A percentile compares a stretch with the other conserved stretches of the same genome.
phyloP scores from a whole-genome alignment of 2,329 filamentous ascomycete genomes.

The Aspergillus sp. region DNA sequence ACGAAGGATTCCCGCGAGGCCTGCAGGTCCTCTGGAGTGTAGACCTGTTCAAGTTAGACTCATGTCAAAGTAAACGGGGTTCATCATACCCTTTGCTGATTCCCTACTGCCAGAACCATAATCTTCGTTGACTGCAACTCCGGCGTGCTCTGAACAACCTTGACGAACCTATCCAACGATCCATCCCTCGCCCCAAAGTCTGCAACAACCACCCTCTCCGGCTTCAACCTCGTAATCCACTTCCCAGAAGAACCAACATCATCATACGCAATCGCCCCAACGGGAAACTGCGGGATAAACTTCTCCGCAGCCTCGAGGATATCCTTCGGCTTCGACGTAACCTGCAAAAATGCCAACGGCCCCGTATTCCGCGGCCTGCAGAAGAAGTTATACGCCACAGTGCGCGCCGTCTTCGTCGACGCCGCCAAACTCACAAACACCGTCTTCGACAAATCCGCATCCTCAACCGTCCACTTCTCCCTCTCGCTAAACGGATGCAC shows the following conservation, averaged over 20 bases:
- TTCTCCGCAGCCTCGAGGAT: slow-evolving; percentile 10
- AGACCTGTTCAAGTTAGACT: not conserved
- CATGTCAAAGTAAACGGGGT: not conserved
- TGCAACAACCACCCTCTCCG: slow-evolving; percentile 17
- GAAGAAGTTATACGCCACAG: slow-evolving; percentile 27
- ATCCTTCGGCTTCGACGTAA: slow-evolving; percentile 22
- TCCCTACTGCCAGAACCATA: slow-evolving; percentile 17
- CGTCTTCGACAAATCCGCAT: slow-evolving; percentile 35
- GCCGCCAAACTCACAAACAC: slow-evolving; percentile 33
- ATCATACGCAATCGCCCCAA: slow-evolving; percentile 11
- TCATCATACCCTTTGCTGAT: slow-evolving; percentile 17
- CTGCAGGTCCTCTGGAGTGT: not conserved
- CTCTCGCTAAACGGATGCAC: slow-evolving; percentile 15
- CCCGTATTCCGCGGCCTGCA: slow-evolving; percentile 13
- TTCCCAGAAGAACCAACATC: not conserved
- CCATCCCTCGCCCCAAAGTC: slow-evolving; percentile 18
- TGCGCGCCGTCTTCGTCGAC: slow-evolving; percentile 31
- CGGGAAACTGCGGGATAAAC: not conserved
- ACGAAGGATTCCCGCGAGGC: not conserved
- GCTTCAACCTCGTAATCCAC: slow-evolving; percentile 11
- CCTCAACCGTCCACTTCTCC: slow-evolving; percentile 11
- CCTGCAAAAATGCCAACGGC: slow-evolving; percentile 28
- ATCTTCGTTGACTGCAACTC: slow-evolving; percentile 1
- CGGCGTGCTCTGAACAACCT: not conserved
- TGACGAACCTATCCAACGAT: slow-evolving; percentile 4